Base-by-base conservation (phyloP, 2,329 filamentous ascomycete species). In the Juglanconis juglandina region DNA sequence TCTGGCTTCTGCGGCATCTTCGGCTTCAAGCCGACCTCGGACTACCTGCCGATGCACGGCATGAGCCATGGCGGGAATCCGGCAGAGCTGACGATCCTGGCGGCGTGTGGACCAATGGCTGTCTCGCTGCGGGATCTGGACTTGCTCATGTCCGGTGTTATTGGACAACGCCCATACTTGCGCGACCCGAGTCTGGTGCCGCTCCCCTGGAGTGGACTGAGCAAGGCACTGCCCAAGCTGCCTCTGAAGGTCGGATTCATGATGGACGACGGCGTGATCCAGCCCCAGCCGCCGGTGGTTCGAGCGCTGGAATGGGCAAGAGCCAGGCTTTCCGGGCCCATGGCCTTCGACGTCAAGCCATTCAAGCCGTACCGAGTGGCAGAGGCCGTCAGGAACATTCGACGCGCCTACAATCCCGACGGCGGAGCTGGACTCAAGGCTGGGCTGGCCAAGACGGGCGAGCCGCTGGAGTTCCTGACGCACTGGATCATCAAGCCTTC, bases 321-420 rank as follows among this genome's bases (percentile, higher is more conserved):
- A 0, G 50, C 63, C 0, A 64, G 69, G 10, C 66, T 69, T 4
- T 65, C 64, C 2, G 55, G 64, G 5, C 51, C 64, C 1, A 56
- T 53, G 0, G 8, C 61, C 1, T 44, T 78, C 8, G 66, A 74
- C 37, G 49, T 78, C 9, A 77, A 75, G 57, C 34, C 64, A 0
- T 79, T 77, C 60, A 67, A 58, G 2, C 71, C 74, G 0, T 70
- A 68, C n/a, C 67, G 69, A 3, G 66, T 67, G 0, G 65, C 68
- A 32, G 64, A 75, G 17, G 71, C 70, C 0, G 71, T 67, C 62
- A 39, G 46, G 0, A 70, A 65, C 65, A 75, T 79, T 64, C 63
- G 71, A 52, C 63, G 63, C 3, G 73, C 79, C 11, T 82, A 82
- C 70, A 82, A 76, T 68, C 79, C 80, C 0, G 78, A 80, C 33